phyloP scores from a whole-genome alignment of 139 green algal species.

The Chlamydomonas applanata region DNA sequence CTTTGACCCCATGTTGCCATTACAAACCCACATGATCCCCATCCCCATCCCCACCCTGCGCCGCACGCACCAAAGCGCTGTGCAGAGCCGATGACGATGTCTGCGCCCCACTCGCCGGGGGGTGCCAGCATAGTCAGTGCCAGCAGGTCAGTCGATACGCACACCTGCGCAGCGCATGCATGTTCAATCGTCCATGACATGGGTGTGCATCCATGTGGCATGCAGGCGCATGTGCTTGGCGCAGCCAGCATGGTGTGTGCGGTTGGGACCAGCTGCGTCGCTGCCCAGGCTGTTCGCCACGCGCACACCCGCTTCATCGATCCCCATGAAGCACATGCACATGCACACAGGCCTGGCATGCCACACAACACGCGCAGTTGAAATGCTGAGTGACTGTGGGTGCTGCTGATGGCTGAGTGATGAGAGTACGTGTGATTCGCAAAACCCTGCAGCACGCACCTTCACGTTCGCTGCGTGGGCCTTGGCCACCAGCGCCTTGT shows the following conservation, averaged over 20 bases:
- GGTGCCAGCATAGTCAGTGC: constrained; percentile 91
- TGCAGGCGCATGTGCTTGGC: too few relatives aligned
- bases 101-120: constrained; percentile 95
- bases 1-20: too few relatives aligned
- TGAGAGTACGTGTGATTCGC: too few relatives aligned
- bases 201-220: neutral
- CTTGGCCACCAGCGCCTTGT: constrained; percentile 68
- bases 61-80: constrained; percentile 91
- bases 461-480: constrained; percentile 70
- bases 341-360: too few relatives aligned
- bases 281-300: too few relatives aligned
- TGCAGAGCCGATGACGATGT: constrained; percentile 95
- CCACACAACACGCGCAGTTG: neutral
- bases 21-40: too few relatives aligned
- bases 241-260: neutral
- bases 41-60: too few relatives aligned
- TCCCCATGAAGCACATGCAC: too few relatives aligned
- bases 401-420: too few relatives aligned
- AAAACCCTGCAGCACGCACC: too few relatives aligned
- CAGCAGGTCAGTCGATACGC: constrained; percentile 94
- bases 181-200: neutral
- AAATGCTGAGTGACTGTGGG: too few relatives aligned
- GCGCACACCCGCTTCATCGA: neutral
- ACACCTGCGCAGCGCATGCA: constrained; percentile 40
- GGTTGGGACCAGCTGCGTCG: neutral